Conservation (phyloP, 1,139 yeast species). For the Suhomyces choctaworum region DNA sequence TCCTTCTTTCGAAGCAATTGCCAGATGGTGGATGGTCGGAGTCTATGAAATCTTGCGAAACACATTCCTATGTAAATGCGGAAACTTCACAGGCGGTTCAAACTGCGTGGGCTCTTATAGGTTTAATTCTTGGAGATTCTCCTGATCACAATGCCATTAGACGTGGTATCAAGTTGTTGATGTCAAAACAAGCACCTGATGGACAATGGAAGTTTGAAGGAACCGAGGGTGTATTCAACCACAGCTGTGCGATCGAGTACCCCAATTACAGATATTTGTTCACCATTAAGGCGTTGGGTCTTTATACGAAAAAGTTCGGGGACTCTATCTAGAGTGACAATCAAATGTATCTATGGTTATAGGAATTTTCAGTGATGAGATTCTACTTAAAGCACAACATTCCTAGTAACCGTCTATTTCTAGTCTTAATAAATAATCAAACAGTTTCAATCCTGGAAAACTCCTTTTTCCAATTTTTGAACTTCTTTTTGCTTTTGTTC, state of each 20-base stretch:
- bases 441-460: slow-evolving; percentile 15
- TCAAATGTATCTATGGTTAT: no score
- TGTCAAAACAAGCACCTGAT: slow-evolving; percentile 63
- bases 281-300: slow-evolving; percentile 90
- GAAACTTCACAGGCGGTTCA: slow-evolving; percentile 76
- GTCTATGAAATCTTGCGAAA: slow-evolving; percentile 78
- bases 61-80: slow-evolving; percentile 68
- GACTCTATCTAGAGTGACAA: slow-evolving; percentile 7
- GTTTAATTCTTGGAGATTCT: slow-evolving; percentile 75
- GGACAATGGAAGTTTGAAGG: slow-evolving; percentile 91
- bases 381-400: no score
- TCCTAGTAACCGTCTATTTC: no score
- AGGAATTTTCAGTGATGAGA: no score
- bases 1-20: slow-evolving; percentile 71
- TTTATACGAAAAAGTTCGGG: slow-evolving; percentile 51
- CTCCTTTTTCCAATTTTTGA: slow-evolving; percentile 38
- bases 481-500: slow-evolving; percentile 39
- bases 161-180: slow-evolving; percentile 62
- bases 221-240: slow-evolving; percentile 95
- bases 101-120: slow-evolving; percentile 91
- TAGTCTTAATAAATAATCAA: slow-evolving; percentile 1
- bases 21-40: slow-evolving; percentile 98
- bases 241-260: slow-evolving; percentile 87
- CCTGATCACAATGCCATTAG: slow-evolving; percentile 67
- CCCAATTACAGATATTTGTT: slow-evolving; percentile 90